phyloP scores from a whole-genome alignment of 1,139 yeast species.

The Nadsonia commutata region DNA sequence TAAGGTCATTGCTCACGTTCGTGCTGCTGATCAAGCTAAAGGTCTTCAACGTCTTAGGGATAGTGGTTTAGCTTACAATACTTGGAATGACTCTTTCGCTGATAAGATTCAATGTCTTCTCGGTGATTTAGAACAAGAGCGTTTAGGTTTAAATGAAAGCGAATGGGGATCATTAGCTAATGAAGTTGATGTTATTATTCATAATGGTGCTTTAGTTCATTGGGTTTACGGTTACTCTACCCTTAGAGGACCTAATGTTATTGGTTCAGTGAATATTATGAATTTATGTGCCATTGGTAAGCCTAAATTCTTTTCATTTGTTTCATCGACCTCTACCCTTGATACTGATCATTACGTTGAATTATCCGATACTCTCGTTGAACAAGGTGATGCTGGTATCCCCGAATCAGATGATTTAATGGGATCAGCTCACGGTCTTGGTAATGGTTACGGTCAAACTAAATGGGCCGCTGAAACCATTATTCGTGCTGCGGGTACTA shows the following conservation, averaged over 20 bases:
- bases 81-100: constrained; percentile 58
- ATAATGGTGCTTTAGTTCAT: constrained; percentile 95
- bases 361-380: constrained; percentile 54
- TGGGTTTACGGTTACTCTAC: constrained; percentile 95
- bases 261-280: constrained; percentile 75
- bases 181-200: constrained; percentile 68
- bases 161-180: constrained; percentile 46
- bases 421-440: constrained; percentile 71
- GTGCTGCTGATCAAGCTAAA: constrained; percentile 55
- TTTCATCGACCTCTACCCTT: constrained; percentile 85
- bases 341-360: constrained; percentile 73
- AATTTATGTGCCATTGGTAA: constrained; percentile 65
- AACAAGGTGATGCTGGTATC: constrained; percentile 57
- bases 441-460: constrained; percentile 92
- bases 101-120: constrained; percentile 52
- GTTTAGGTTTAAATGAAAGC: constrained; percentile 51
- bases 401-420: constrained; percentile 67
- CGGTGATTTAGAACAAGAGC: constrained; percentile 62
- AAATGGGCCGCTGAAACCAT: constrained; percentile 95
- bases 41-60: constrained; percentile 66
- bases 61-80: constrained; percentile 75
- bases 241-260: constrained; percentile 84
- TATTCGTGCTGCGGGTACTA: constrained; percentile 67
- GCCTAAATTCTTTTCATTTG: constrained; percentile 77
- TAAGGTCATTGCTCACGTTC: constrained; percentile 73